A percentile compares a stretch with the other conserved stretches of the same genome.
These are phyloP conservation scores for Glycine soja DNA, from an alignment of 306 rosid genomes.

Conservation along the genomic window DNA sequence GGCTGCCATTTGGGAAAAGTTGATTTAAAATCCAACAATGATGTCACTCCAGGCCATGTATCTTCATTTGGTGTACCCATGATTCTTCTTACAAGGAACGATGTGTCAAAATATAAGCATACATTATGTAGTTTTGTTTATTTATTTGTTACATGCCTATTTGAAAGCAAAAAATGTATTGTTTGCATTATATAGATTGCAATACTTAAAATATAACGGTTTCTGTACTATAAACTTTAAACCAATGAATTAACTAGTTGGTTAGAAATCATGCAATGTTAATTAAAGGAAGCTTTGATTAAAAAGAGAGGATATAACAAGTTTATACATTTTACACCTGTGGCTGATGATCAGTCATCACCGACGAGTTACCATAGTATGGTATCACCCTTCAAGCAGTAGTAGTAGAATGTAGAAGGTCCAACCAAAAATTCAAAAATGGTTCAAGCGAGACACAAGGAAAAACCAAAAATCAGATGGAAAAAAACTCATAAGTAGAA, in stretches of 20 bases:
- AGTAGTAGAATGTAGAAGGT: constrained; percentile 6
- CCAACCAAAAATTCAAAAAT: constrained; percentile 6
- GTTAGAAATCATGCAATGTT: constrained; percentile 13
- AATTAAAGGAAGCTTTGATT: background rate
- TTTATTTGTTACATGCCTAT: constrained; percentile 40
- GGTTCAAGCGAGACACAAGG: background rate
- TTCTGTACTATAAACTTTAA: constrained; percentile 1
- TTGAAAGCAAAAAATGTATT: constrained; percentile 35
- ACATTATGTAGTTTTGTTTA: constrained; percentile 32
- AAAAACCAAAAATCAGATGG: background rate
- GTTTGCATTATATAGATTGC: constrained; percentile 34
- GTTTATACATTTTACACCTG: background rate
- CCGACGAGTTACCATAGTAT: constrained; percentile 7
- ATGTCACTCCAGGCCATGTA: constrained; percentile 95
- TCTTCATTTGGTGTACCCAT: constrained; percentile 94
- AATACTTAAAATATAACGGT: background rate
- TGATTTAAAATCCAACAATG: constrained; percentile 93
- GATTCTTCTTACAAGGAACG: constrained; percentile 68
- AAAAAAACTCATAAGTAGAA: background rate
- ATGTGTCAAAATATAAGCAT: constrained; percentile 38
- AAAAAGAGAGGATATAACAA: no score
- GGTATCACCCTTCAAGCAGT: background rate
- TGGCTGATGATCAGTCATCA: background rate
- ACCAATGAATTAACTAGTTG: constrained; percentile 14
- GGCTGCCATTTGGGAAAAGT: constrained; percentile 92